phyloP scores from a whole-genome alignment of 768 basidiomycete genomes.

The Amanita pseudoporphyria region DNA sequence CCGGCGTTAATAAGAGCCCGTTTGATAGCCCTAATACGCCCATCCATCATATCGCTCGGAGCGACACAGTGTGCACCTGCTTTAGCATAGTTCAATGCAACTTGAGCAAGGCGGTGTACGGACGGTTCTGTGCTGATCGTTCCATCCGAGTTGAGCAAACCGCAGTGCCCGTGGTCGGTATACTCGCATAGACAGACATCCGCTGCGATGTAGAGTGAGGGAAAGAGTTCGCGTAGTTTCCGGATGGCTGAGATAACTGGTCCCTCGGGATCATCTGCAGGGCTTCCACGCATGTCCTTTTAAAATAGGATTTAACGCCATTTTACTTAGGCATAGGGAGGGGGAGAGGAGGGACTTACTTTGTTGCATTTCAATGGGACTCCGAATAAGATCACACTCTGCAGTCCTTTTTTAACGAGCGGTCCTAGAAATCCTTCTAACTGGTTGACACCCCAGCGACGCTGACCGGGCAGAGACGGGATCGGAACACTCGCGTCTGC shows the following conservation, averaged over 20 bases:
- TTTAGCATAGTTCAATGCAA: slow-evolving; percentile 83
- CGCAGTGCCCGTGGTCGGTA: slow-evolving; percentile 97
- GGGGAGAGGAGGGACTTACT: slow-evolving; percentile 29
- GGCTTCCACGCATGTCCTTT: slow-evolving; percentile 77
- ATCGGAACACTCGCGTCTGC: slow-evolving; percentile 78
- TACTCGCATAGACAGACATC: slow-evolving; percentile 99
- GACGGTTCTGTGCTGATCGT: slow-evolving; percentile 73
- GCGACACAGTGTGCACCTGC: slow-evolving; percentile 99
- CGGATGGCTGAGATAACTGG: slow-evolving; percentile 93
- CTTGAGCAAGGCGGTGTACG: slow-evolving; percentile 82
- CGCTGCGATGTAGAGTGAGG: slow-evolving; percentile 78
- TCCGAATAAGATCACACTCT: slow-evolving; percentile 91
- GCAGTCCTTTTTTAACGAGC: slow-evolving; percentile 81
- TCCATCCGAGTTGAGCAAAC: slow-evolving; percentile 62
- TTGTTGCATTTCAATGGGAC: slow-evolving; percentile 78
- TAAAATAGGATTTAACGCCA: background rate
- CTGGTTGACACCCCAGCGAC: slow-evolving; percentile 91
- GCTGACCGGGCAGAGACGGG: slow-evolving; percentile 71
- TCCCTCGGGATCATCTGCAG: slow-evolving; percentile 82
- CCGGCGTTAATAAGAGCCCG: slow-evolving; percentile 73
- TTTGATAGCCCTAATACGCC: slow-evolving; percentile 86
- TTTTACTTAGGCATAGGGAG: too few relatives aligned
- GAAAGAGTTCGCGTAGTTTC: slow-evolving; percentile 68
- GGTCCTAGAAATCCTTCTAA: slow-evolving; percentile 83
- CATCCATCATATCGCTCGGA: slow-evolving; percentile 99